Evolutionary conservation across 2,329 filamentous ascomycete genomes (phyloP).

Genomic region (Sordariomycetes sp.): DNA sequence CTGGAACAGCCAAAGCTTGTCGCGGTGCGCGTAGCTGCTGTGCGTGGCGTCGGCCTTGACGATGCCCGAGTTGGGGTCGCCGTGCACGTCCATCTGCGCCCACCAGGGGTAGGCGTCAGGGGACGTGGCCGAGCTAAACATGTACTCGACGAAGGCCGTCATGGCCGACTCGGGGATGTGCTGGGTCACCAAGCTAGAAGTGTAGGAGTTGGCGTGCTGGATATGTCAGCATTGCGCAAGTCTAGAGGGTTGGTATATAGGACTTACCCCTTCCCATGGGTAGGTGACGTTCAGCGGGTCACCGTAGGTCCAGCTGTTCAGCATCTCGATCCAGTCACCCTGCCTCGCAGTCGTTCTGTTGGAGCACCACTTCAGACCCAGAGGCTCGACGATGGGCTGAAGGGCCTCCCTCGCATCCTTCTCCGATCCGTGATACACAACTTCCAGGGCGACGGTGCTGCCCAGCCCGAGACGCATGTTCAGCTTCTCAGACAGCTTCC

Average conservation of each 20-base stretch:
- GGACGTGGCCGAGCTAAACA: background rate
- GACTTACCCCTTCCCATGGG: constrained; percentile 4
- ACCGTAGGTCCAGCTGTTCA: constrained; percentile 5
- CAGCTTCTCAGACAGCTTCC: constrained; percentile 6
- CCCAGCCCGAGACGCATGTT: constrained; percentile 8
- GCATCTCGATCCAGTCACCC: constrained; percentile 8
- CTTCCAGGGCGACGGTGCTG: constrained; percentile 4
- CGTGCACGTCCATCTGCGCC: constrained; percentile 17
- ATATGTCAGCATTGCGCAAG: background rate
- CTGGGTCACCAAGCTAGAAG: constrained; percentile 10
- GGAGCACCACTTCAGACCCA: constrained; percentile 3
- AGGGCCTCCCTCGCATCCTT: constrained; percentile 4
- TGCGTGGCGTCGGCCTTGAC: constrained; percentile 12
- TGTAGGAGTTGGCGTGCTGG: constrained; percentile 9
- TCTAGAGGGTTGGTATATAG: constrained; percentile 2
- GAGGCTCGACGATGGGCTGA: constrained; percentile 3
- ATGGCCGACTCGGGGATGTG: constrained; percentile 6
- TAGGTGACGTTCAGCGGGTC: constrained; percentile 4
- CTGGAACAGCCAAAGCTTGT: constrained; percentile 40
- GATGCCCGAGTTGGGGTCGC: constrained; percentile 25
- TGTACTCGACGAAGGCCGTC: constrained; percentile 5
- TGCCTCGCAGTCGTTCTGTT: constrained; percentile 1
- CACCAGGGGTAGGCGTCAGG: constrained; percentile 3
- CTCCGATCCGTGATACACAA: constrained; percentile 8
- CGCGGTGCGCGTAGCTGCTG: constrained; percentile 28